Base-by-base conservation (phyloP, 768 basidiomycete genomes). In the Auricularia auricula-judae region DNA sequence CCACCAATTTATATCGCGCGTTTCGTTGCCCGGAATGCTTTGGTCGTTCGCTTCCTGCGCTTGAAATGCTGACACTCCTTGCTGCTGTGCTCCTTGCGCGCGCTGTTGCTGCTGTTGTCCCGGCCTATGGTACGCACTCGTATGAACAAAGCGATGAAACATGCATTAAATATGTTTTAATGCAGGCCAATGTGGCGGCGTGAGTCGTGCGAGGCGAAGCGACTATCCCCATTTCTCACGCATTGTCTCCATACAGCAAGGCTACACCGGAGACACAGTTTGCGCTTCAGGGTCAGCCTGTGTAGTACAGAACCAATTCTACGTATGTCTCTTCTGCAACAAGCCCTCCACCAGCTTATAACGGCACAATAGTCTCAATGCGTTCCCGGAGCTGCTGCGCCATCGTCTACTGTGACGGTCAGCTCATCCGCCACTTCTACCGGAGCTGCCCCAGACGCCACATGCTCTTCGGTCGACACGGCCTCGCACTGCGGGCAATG, bases 401-500 rank as follows among this genome's bases (percentile, higher is more conserved):
- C 47, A 21, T 16, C 54, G 16, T 29, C 16, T 18, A 59, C 56
- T 7, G 10, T 29, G 11, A 59, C 23, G 10, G 34, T 29, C 29
- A 34, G 11, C 14, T 10, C 54, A 10, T 16, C 54, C n/a, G 12
- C 33, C 7, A 59, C 56, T 4, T 12, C 56, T 35, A 8, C 56
- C 23, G 23, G 7, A 7, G 23, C 56, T 5, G 18, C 4, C 23
- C 56, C 56, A 4, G 56, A 1, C 29, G 4, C 56, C 4, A 43
- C 42, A 4, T 61, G 61, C 51, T 29, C 47, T 3, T 14, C 59
- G 8, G 56, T 63, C 34, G 33, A 53, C 56, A 36, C 56, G 5
- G n/a, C 33, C 2, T n/a, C 61, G 14, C 67, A 64, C 63, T 78
- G 77, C 63, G 84, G 81, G 16, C 79, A 84, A 75, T 87, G 78